Evolutionary conservation across 2,329 filamentous ascomycete genomes (phyloP), one percentile per base, ranked within the genome.

Genomic region (Ophiostoma triangulosporum): DNA sequence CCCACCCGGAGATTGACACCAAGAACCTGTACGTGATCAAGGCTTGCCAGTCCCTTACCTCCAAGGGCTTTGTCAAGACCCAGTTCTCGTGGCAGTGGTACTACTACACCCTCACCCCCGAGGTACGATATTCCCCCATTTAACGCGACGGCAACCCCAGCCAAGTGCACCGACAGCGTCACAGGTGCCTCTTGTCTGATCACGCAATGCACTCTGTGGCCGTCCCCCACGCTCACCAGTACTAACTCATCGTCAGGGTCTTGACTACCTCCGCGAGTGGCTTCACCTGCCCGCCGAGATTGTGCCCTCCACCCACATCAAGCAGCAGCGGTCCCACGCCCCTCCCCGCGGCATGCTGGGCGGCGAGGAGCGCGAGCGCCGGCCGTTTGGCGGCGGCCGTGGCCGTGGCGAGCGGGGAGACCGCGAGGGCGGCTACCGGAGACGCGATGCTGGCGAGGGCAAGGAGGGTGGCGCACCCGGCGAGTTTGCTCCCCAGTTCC

Each of bases 201-300:
- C n/a, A n/a, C n/a, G n/a, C n/a, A n/a, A n/a, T n/a, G n/a, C n/a
- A n/a, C n/a, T n/a, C n/a, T n/a, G n/a, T n/a, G n/a, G n/a, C n/a
- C n/a, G n/a, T n/a, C n/a, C n/a, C n/a, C n/a, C n/a, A n/a, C n/a
- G n/a, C n/a, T n/a, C n/a, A n/a, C n/a, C n/a, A n/a, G n/a, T 35
- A 43, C 22, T 43, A 29, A 46, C 32, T n/a, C 8, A 24, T 14
- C 35, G 7, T 60, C 91, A 97, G 82, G 93, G 93, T 77, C 91
- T 98, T 73, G 91, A 97, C 80, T 98, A 98, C 83, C 90, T 98
- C 73, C 91, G 93, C 72, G 93, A 98, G 81, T 98, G 93, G 93
- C 90, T 98, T 67, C 93, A 98, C 78, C 86, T 98, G 67, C 93
- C 93, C 68, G 90, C 93, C 71, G 93, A 98, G 84, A 96, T 98